These are phyloP conservation scores for Ganoderma boninense DNA, from an alignment of 1,284 basidiomycete genomes.

Conservation along the genomic window DNA sequence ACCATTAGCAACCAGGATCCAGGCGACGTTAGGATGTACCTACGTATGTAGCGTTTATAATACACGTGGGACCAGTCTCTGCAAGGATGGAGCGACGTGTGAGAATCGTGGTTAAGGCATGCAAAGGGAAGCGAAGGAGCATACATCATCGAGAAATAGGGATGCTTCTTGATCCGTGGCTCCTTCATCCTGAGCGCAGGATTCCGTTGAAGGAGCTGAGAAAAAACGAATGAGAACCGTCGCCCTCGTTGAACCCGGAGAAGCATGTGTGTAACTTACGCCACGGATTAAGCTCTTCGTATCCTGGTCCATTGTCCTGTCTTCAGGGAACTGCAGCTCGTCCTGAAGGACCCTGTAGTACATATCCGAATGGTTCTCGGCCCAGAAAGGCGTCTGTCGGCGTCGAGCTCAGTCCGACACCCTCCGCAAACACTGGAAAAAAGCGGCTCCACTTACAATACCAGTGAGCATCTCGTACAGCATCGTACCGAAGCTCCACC, in stretches of 20 bases:
- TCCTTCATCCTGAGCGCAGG: conserved; percentile 92
- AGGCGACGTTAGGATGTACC: conserved; percentile 15
- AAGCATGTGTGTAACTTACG: conserved; percentile 55
- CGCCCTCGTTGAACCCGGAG: conserved; percentile 12
- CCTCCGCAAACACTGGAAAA: conserved; percentile 7
- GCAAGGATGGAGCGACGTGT: conserved; percentile 24
- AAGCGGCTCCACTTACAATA: conserved; percentile 71
- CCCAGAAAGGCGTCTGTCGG: conserved; percentile 90
- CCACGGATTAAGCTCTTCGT: conserved; percentile 96
- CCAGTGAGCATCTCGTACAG: conserved; percentile 94
- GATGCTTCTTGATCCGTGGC: conserved; percentile 92
- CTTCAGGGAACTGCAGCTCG: conserved; percentile 89
- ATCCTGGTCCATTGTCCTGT: conserved; percentile 90
- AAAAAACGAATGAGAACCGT: conserved; percentile 27
- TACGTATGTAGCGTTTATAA: conserved; percentile 93
- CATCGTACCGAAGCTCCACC: conserved; percentile 99
- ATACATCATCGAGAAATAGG: conserved; percentile 98
- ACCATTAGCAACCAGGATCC: background rate
- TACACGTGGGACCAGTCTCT: conserved; percentile 95
- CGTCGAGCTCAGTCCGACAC: conserved; percentile 25
- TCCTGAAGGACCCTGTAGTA: conserved; percentile 91
- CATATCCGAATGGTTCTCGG: conserved; percentile 94
- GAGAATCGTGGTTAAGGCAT: background rate
- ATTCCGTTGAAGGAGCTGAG: conserved; percentile 89
- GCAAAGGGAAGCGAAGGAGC: conserved; percentile 52